Conservation (phyloP, 2,329 filamentous ascomycete species). For the Lecanicillium sp. region DNA sequence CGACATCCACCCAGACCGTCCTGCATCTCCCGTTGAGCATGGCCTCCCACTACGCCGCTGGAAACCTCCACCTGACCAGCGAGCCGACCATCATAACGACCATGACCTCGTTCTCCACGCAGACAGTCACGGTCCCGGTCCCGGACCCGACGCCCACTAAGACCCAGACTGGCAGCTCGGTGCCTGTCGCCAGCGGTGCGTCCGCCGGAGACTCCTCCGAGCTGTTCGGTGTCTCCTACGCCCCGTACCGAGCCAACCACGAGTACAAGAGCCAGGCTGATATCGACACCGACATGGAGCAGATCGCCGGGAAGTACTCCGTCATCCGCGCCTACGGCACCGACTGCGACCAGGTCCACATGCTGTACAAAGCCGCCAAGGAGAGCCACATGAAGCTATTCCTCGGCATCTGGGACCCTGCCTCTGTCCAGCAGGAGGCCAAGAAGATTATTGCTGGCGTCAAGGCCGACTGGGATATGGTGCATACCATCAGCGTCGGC, state of each 20-base stretch:
- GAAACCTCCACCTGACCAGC: neutral
- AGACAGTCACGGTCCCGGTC: constrained; percentile 8
- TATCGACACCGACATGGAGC: constrained; percentile 58
- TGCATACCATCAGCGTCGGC: constrained; percentile 70
- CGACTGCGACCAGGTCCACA: constrained; percentile 67
- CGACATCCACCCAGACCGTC: constrained; percentile 35
- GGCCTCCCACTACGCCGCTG: neutral
- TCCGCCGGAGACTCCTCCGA: constrained; percentile 6
- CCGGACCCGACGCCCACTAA: neutral
- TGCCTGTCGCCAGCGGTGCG: neutral
- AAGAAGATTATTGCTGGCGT: constrained; percentile 54
- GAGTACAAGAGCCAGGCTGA: constrained; percentile 61
- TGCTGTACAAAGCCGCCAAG: constrained; percentile 57
- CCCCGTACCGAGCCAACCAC: constrained; percentile 44
- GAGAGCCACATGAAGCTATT: constrained; percentile 64
- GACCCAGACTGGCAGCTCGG: neutral
- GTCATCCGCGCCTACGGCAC: constrained; percentile 72
- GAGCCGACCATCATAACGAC: neutral
- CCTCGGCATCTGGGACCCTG: constrained; percentile 65
- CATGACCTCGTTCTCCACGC: constrained; percentile 7
- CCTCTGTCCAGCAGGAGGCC: constrained; percentile 50
- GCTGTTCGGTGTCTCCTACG: constrained; percentile 41
- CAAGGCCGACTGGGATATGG: constrained; percentile 56
- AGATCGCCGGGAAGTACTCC: constrained; percentile 47
- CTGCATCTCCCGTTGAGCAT: constrained; percentile 16